Evolutionary conservation across 2,329 filamentous ascomycete species (phyloP), one percentile per base, ranked within the genome.

Genomic region (Apiospora sp.): DNA sequence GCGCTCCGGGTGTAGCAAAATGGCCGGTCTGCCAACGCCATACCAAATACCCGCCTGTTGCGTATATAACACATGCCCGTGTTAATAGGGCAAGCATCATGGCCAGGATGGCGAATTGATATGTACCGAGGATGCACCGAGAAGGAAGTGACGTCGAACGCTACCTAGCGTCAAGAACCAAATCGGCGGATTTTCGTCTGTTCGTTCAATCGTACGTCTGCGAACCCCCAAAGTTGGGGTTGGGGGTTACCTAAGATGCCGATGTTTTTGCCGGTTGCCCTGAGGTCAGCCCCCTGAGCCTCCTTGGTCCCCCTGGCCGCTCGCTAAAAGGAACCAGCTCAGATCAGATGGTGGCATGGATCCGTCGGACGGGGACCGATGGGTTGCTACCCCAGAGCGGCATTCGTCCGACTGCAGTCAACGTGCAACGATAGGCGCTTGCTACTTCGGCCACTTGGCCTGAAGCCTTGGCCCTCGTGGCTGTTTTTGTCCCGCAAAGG

Each of bases 381-480:
- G 30, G 34, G 24, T 30, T 64, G 58, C 58, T n/a, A 64, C 58
- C 34, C 58, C 58, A 64, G 58, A 64, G 30, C 58, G 58, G 58
- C 58, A 64, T n/a, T 64, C 34, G 30, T n/a, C 58, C 58, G 58
- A 64, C 22, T 22, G 37, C 30, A 61, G 22, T 37, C 8, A 19
- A 34, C 54, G 22, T 61, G 54, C 54, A n/a, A 8, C 16, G 34
- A 34, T 34, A 30, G 51, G 24, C 51, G 12, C 51, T 48, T 48
- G 44, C 43, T 44, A 44, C 12, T 44, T 44, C 12, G 7, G 44
- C 6, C 44, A 46, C 44, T 46, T 46, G 44, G 41, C 22, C 44
- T 46, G 44, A 46, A 46, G 44, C 44, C 44, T 19, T 22, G 46
- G 19, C 46, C 22, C 19, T 49, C 46, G 46, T 49, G 46, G n/a